Evolutionary conservation across 768 basidiomycete species (phyloP), one percentile per base, ranked within the genome.

Genomic region (Dentipellis sp.): DNA sequence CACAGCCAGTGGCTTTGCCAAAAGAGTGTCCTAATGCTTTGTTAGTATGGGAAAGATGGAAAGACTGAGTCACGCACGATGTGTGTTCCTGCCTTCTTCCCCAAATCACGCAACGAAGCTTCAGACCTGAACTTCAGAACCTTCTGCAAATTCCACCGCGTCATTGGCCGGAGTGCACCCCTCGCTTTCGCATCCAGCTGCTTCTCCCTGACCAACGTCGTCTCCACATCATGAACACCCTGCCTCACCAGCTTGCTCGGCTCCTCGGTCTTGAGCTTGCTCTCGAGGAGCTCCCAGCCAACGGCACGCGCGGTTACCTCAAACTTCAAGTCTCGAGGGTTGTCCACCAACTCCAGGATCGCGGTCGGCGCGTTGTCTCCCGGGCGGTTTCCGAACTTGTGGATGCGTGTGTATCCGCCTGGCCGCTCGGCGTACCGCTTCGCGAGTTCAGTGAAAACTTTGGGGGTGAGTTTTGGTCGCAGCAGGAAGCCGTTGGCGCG

Each of bases 311-410:
- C 88, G 14, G 90, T 86, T 76, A 94, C 82, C 68, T 94, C 92
- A 67, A 84, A 88, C 58, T 85, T 83, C 45, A 97, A 73, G 72
- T 99, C 97, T 56, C 80, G 76, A 14, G 92, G 91, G 64, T 89
- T 88, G 74, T 98, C 97, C 34, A 98, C 94, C n/a, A 99, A 76
- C 68, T 95, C 91, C 46, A 99, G 70, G 59, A 99, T 82, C 3
- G 94, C 94, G 63, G 86, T 78, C 1, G 94, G 92, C 22, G 97
- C 97, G 64, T 94, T 91, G 74, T 99, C 97, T 12, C 94, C 94
- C 55, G 73, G 76, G 5, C 95, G 82, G 67, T 87, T 81, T n/a
- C 94, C 95, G 60, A 84, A 90, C 68, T 86, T 91, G 68, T 92
- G 85, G 58, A 98, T 86, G 21, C 97, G 85, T 5, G 95, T 98